A percentile compares a stretch with the other conserved stretches of the same genome.
phyloP scores from a whole-genome alignment of 2,329 filamentous ascomycete genomes.

The Aaosphaeria pasadenensis region DNA sequence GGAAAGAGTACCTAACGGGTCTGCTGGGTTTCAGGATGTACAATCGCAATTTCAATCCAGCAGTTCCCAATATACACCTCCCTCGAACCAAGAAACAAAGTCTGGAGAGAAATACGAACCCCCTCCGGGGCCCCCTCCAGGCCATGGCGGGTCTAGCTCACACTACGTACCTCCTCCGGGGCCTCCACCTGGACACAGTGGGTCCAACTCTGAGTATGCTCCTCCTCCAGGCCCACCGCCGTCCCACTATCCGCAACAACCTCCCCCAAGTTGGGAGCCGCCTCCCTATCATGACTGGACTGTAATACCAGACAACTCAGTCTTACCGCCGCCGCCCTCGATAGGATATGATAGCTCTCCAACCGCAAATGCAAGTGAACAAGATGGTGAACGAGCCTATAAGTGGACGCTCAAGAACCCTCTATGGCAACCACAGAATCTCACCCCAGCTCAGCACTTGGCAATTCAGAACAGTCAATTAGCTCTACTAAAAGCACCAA shows the following conservation, averaged over 20 bases:
- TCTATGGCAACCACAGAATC: conserved; percentile 53
- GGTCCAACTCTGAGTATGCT: conserved; percentile 17
- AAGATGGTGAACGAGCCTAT: conserved; percentile 63
- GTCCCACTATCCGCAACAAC: conserved; percentile 21
- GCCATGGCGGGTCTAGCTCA: background rate
- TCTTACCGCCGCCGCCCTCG: conserved; percentile 70
- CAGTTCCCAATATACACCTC: conserved; percentile 21
- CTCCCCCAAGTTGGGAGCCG: conserved; percentile 40
- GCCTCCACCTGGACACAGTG: conserved; percentile 16
- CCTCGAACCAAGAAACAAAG: conserved; percentile 9
- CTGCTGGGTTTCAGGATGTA: conserved; percentile 15
- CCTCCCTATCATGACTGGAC: conserved; percentile 69
- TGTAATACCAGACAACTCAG: conserved; percentile 68
- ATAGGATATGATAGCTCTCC: conserved; percentile 65
- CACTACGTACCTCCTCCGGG: conserved; percentile 7
- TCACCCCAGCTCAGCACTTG: conserved; percentile 45
- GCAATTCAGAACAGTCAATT: conserved; percentile 55
- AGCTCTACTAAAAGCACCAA: conserved; percentile 28
- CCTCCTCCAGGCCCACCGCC: conserved; percentile 31
- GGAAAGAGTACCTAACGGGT: conserved; percentile 15
- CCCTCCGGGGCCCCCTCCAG: background rate
- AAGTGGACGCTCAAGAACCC: conserved; percentile 63
- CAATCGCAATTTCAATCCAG: conserved; percentile 18
- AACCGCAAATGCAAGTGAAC: conserved; percentile 65
- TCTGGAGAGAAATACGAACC: background rate